These are phyloP conservation scores for Colletotrichum simmondsii DNA, from an alignment of 2,329 filamentous ascomycete species.

Conservation along the genomic window DNA sequence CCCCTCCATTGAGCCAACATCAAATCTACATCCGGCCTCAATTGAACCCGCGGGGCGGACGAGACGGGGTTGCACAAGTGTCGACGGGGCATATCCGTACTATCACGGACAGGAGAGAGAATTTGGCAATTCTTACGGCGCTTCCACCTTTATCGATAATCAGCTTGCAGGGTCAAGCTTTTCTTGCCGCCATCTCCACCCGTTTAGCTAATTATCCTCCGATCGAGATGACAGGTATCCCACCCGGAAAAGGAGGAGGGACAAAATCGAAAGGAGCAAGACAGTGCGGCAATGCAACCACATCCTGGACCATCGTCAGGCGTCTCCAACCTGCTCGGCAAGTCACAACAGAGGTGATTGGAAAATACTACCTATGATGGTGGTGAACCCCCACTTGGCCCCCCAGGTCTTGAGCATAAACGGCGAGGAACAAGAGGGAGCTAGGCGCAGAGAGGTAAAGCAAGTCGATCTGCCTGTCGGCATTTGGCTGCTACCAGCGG, in stretches of 20 bases:
- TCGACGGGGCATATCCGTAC: too few species aligned
- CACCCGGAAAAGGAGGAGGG: conserved; percentile 11
- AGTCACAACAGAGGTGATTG: conserved; percentile 10
- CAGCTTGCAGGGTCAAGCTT: conserved; percentile 30
- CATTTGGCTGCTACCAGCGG: conserved; percentile 35
- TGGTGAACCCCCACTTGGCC: conserved; percentile 16
- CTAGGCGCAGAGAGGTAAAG: conserved; percentile 38
- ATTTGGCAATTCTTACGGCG: background rate
- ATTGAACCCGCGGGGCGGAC: conserved; percentile 1
- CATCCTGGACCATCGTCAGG: background rate
- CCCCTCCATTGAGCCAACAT: background rate
- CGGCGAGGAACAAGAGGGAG: conserved; percentile 10
- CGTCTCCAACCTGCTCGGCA: background rate
- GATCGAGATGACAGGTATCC: conserved; percentile 13
- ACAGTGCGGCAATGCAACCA: background rate
- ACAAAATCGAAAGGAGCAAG: background rate
- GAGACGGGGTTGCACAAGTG: background rate
- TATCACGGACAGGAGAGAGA: background rate
- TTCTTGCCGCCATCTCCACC: conserved; percentile 29
- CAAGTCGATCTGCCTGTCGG: conserved; percentile 37
- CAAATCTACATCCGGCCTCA: background rate
- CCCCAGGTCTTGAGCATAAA: conserved; percentile 14
- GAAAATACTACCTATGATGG: conserved; percentile 9
- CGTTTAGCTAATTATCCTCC: conserved; percentile 33
- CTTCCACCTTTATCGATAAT: background rate